Base-by-base conservation (phyloP, 2,329 filamentous ascomycete species). In the Aspergillus calidoustus region DNA sequence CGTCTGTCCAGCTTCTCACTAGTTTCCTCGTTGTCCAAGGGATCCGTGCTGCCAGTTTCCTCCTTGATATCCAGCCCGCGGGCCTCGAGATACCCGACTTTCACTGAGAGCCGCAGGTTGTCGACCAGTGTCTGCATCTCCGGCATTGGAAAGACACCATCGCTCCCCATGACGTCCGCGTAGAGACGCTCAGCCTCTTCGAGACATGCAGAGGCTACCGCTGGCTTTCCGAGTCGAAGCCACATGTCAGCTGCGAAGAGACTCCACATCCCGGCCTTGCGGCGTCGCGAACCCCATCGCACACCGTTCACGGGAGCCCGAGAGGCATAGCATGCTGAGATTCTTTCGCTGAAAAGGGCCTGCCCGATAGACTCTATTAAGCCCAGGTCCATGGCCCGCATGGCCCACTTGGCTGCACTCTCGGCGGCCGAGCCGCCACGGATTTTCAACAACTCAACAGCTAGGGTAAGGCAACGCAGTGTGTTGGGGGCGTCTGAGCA, bases 201-300 rank as follows among this genome's bases (percentile, higher is more conserved):
- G 1, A 98, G 83, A 66, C 91, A 92, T 61, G 86, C 84, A 67
- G 92, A 91, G 0, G 93, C 91, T 71, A 96, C 91, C 15, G 90
- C 86, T 57, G 88, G 87, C 72, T 94, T 93, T 38, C 86, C 87
- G 64, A 93, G 86, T 54, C 85, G 85, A 58, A 94, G 82, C 95
- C 95, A 99, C 1, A 88, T 85, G 69, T 97, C 91, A 0, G 93
- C 89, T 1, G 91, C 90, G 44, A 97, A 83, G 23, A 95, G 84
- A 67, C 89, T 90, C 93, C 93, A 99, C 66, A 96, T 86, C 0
- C 91, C 95, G 2, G 93, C 91, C 80, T 97, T 99, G 53, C 95
- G 85, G 62, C 84, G 85, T 64, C 94, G 85, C 8, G 85, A 84
- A 17, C 93, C 93, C 83, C 89, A 91, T 43, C 81, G 81, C 63